Evolutionary conservation across 768 basidiomycete genomes (phyloP).

Genomic region (Lactarius sanguifluus): DNA sequence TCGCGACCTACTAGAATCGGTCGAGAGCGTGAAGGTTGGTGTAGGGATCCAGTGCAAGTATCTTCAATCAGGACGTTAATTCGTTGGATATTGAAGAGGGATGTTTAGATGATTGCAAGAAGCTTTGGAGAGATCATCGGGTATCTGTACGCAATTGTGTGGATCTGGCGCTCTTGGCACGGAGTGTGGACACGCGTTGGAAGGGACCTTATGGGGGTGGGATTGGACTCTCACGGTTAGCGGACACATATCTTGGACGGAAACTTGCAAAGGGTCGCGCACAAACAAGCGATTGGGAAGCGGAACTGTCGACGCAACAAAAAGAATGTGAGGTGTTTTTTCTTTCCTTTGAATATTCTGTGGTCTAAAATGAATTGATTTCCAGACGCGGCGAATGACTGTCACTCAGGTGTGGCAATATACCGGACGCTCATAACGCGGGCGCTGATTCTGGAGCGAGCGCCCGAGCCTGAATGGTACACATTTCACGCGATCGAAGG

Average conservation of each 20-base stretch:
- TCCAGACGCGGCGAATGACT: slow-evolving; percentile 72
- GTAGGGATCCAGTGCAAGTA: slow-evolving; percentile 66
- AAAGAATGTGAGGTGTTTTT: slow-evolving; percentile 55
- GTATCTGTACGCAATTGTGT: slow-evolving; percentile 52
- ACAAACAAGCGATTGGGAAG: slow-evolving; percentile 74
- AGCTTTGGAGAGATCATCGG: slow-evolving; percentile 52
- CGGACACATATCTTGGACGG: slow-evolving; percentile 58
- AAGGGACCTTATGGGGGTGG: slow-evolving; percentile 62
- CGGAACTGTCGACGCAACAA: slow-evolving; percentile 44
- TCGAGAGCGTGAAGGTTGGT: slow-evolving; percentile 62
- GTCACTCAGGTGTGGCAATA: slow-evolving; percentile 59
- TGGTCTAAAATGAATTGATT: neutral
- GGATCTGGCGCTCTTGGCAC: slow-evolving; percentile 68
- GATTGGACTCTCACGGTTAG: slow-evolving; percentile 64
- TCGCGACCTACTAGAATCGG: slow-evolving; percentile 50
- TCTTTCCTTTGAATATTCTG: neutral
- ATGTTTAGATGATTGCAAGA: slow-evolving; percentile 60
- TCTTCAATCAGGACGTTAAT: neutral
- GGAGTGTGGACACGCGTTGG: slow-evolving; percentile 68
- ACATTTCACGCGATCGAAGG: slow-evolving; percentile 57
- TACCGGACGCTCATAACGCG: slow-evolving; percentile 49
- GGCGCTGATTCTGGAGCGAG: slow-evolving; percentile 40
- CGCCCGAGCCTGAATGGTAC: slow-evolving; percentile 46
- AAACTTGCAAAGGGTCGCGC: slow-evolving; percentile 57
- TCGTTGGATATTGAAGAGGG: neutral